Base-by-base conservation (phyloP, 2,329 filamentous ascomycete species). In the Colletotrichum cuscutae region DNA sequence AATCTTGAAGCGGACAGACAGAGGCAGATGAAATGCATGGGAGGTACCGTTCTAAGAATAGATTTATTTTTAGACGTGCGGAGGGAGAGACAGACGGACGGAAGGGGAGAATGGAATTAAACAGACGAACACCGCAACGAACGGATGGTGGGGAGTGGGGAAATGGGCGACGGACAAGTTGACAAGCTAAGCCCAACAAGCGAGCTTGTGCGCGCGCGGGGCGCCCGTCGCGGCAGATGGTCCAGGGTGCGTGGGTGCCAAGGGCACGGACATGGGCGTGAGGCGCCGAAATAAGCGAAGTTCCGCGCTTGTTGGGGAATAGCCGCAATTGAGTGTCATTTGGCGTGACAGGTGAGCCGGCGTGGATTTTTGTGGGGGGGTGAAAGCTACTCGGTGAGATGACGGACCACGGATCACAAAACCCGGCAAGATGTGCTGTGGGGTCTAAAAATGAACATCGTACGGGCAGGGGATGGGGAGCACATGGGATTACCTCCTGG, bases 361-460 rank as follows among this genome's bases (percentile, higher is more conserved):
- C 28, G 42, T 46, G 42, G 15, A 26, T 49, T 37, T 30, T 26
- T 37, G 59, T 19, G 30, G 22, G 26, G 26, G 19, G 19, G 24
- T 30, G 30, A 30, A 32, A 61, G 37, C 35, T 61, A 49, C 9
- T 13, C 12, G 19, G 6, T 30, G 19, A 8, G 19, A 19, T 42
- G 26, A 15, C 7, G 59, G 9, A 19, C 22, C 35, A 19, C 37
- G 30, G 30, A 9, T 9, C 30, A 30, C 30, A 9, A 9, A 30
- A 30, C 8, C 30, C 9, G 42, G 6, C 1, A 13, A n/a, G 11
- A 42, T 32, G 19, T 35, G 56, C 24, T 57, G 67, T 57, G 68
- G 68, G 65, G 69, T 72, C 69, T 72, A 69, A 72, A 72, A 72
- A 63, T 68, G 69, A 68, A 59, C 32, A 46, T 9, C 19, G 19